Conservation (phyloP, 257 asterid species). For the Primulina eburnea region DNA sequence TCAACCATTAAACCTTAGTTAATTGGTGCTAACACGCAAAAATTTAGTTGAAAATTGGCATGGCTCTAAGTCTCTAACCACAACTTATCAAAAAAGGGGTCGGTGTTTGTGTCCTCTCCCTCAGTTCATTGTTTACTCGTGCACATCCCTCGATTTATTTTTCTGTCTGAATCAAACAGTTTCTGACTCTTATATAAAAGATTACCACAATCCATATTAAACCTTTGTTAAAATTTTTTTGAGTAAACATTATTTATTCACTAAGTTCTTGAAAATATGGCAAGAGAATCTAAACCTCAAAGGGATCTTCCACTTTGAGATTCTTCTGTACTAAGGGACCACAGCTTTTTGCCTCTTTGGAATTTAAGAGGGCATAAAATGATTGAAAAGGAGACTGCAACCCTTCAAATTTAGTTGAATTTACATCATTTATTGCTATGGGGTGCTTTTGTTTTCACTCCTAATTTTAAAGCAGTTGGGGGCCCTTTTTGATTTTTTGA, state of each 20-base stretch:
- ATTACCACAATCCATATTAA: too few species aligned
- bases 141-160: too few species aligned
- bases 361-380: constrained; percentile 38
- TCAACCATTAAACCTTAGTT: background rate
- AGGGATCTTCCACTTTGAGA: constrained; percentile 52
- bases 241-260: constrained; percentile 13
- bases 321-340: constrained; percentile 52
- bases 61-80: too few species aligned
- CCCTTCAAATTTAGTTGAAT: constrained; percentile 1
- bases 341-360: constrained; percentile 35
- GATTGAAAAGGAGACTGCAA: constrained; percentile 27
- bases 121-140: too few species aligned
- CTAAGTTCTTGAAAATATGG: constrained; percentile 13
- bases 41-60: too few species aligned
- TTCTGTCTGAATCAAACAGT: too few species aligned
- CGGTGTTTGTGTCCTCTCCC: too few species aligned
- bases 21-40: too few species aligned
- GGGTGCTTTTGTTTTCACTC: background rate
- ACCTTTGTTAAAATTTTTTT: too few species aligned
- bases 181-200: too few species aligned
- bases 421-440: too few species aligned
- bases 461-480: background rate
- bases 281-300: constrained; percentile 33
- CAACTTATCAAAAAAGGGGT: too few species aligned
- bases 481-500: background rate